phyloP scores from a whole-genome alignment of 495 filamentous ascomycete genomes.

The Monascus purpureus region DNA sequence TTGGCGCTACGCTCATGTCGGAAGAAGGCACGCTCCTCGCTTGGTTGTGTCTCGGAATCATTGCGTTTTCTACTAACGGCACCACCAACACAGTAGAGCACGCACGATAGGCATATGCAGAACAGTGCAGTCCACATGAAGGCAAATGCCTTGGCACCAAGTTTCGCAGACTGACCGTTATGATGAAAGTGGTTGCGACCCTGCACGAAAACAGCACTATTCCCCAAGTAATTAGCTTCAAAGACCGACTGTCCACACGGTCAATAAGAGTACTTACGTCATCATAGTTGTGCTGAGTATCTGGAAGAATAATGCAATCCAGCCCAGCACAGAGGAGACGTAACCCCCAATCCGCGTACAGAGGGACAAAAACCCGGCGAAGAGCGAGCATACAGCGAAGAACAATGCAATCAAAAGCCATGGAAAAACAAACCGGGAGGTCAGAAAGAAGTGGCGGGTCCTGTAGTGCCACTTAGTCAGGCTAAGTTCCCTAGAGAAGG shows the following conservation, averaged over 20 bases:
- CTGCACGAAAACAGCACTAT: conserved; percentile 59
- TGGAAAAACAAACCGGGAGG: conserved; percentile 57
- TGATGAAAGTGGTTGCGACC: conserved; percentile 55
- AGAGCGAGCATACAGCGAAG: conserved; percentile 45
- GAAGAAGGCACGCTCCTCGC: too few relatives aligned
- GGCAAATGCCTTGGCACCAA: conserved; percentile 64
- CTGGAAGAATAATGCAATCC: conserved; percentile 48
- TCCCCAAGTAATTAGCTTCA: conserved; percentile 7
- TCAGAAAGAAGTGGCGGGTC: conserved; percentile 47
- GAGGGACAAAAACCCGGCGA: conserved; percentile 46
- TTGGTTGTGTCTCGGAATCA: too few relatives aligned
- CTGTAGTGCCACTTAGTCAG: conserved; percentile 11
- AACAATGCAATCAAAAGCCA: conserved; percentile 57
- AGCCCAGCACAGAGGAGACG: conserved; percentile 39
- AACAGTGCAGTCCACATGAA: conserved; percentile 76
- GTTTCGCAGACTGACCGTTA: conserved; percentile 38
- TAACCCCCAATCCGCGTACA: conserved; percentile 47
- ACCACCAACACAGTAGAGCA: conserved; percentile 52
- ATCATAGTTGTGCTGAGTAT: conserved; percentile 48
- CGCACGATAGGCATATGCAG: conserved; percentile 52
- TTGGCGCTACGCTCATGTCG: too few relatives aligned
- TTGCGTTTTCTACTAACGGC: conserved; percentile 19
- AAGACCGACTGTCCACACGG: neutral
- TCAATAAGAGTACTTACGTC: conserved; percentile 42
- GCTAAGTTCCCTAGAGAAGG: neutral